These are phyloP conservation scores for Candida maesae DNA, from an alignment of 805 yeast species.

Conservation along the genomic window DNA sequence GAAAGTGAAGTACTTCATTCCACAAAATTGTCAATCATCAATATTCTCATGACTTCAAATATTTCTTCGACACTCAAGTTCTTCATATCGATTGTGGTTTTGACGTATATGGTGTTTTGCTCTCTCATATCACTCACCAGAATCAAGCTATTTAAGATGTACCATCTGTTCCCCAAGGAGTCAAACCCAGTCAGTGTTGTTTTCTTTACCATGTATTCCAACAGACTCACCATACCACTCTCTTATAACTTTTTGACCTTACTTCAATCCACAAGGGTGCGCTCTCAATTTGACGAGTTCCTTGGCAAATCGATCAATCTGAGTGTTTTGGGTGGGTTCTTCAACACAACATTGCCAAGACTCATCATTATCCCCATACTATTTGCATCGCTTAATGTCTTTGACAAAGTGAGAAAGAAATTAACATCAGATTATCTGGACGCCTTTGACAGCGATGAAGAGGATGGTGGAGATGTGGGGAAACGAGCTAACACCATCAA, in stretches of 20 bases:
- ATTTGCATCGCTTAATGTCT: slow-evolving; percentile 61
- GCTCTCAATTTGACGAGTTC: slow-evolving; percentile 62
- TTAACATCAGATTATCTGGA: slow-evolving; percentile 28
- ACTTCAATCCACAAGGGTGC: slow-evolving; percentile 42
- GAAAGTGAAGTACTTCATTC: slow-evolving; percentile 77
- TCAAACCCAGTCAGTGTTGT: slow-evolving; percentile 74
- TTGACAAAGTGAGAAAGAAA: slow-evolving; percentile 49
- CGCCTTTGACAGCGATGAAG: slow-evolving; percentile 39
- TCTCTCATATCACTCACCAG: slow-evolving; percentile 64
- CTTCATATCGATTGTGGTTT: slow-evolving; percentile 38
- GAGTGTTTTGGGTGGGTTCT: slow-evolving; percentile 66
- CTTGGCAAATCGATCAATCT: slow-evolving; percentile 72
- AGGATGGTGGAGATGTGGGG: slow-evolving; percentile 24
- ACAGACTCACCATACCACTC: slow-evolving; percentile 78
- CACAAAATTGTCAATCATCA: slow-evolving; percentile 58
- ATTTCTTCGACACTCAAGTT: slow-evolving; percentile 29
- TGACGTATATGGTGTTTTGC: slow-evolving; percentile 65
- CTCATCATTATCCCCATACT: slow-evolving; percentile 66
- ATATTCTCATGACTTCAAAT: slow-evolving; percentile 38
- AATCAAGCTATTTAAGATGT: slow-evolving; percentile 68
- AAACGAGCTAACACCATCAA: slow-evolving; percentile 19
- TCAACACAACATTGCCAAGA: slow-evolving; percentile 76
- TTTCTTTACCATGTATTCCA: slow-evolving; percentile 76
- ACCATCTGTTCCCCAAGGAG: slow-evolving; percentile 65
- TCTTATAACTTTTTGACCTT: slow-evolving; percentile 75